phyloP scores from a whole-genome alignment of 805 yeast species.

The Tetrapisispora iriomotensis region DNA sequence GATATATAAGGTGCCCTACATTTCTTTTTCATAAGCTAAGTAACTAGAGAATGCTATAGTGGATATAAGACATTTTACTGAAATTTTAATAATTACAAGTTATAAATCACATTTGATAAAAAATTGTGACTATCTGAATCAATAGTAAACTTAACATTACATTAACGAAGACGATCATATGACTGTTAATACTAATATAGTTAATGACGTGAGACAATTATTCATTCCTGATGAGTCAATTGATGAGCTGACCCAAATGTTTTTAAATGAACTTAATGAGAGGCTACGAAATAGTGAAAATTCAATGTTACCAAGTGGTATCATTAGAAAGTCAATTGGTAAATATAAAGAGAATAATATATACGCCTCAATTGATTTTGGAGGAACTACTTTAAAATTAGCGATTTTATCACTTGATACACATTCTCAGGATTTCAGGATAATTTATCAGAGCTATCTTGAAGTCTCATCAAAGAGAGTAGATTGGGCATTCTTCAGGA shows the following conservation, averaged over 20 bases:
- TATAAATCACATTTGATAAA: no score
- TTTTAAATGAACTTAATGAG: constrained; percentile 10
- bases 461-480: constrained; percentile 11
- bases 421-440: constrained; percentile 8
- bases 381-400: constrained; percentile 22
- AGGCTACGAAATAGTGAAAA: constrained; percentile 11
- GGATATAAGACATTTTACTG: no score
- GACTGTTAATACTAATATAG: constrained; percentile 2
- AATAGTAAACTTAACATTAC: neutral
- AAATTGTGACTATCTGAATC: neutral
- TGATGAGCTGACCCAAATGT: constrained; percentile 6
- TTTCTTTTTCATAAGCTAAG: no score
- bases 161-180: neutral
- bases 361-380: constrained; percentile 20
- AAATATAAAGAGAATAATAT: constrained; percentile 1
- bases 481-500: constrained; percentile 13
- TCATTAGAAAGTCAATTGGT: neutral
- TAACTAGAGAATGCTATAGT: no score
- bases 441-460: constrained; percentile 8
- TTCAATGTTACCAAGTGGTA: constrained; percentile 17
- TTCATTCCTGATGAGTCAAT: constrained; percentile 11
- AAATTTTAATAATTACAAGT: no score
- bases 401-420: constrained; percentile 10
- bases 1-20: no score
- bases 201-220: constrained; percentile 3